Conservation (phyloP, 2,329 filamentous ascomycete species). For the Iodosphaeria phyllophila region DNA sequence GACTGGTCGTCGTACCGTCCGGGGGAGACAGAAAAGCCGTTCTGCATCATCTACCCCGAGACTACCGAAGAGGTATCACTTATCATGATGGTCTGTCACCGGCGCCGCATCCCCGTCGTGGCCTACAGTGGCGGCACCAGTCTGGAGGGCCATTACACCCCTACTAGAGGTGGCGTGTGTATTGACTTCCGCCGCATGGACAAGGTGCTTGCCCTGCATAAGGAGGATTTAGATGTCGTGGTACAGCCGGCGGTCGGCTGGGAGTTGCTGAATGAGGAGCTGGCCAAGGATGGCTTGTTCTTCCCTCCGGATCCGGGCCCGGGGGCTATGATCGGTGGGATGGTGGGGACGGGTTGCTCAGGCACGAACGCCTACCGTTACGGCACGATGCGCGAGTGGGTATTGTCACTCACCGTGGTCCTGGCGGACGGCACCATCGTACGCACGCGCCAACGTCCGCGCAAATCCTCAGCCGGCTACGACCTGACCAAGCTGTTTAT, state of each 20-base stretch:
- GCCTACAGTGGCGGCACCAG: conserved; percentile 62
- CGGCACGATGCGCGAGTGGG: conserved; percentile 81
- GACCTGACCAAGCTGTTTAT: conserved; percentile 65
- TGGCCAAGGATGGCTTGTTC: conserved; percentile 52
- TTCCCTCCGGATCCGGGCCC: conserved; percentile 75
- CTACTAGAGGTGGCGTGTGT: conserved; percentile 55
- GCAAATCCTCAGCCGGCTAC: conserved; percentile 69
- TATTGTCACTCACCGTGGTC: conserved; percentile 63
- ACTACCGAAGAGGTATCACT: conserved; percentile 55
- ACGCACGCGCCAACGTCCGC: conserved; percentile 58
- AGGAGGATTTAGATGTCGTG: conserved; percentile 46
- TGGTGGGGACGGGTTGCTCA: conserved; percentile 46
- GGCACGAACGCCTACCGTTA: conserved; percentile 75
- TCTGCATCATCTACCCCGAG: conserved; percentile 54
- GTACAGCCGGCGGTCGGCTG: conserved; percentile 62
- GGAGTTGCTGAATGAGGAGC: conserved; percentile 56
- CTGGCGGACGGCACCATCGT: conserved; percentile 66
- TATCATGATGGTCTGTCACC: conserved; percentile 61
- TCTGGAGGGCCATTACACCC: conserved; percentile 59
- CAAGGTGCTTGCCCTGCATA: conserved; percentile 48
- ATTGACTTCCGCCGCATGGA: conserved; percentile 63
- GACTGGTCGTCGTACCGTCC: conserved; percentile 43
- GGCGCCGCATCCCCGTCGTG: conserved; percentile 52
- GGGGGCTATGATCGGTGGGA: conserved; percentile 69
- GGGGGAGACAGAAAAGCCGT: conserved; percentile 29